These are phyloP conservation scores for Globisporangium barbulae DNA, from an alignment of 352 stramenopile genomes.

Conservation along the genomic window DNA sequence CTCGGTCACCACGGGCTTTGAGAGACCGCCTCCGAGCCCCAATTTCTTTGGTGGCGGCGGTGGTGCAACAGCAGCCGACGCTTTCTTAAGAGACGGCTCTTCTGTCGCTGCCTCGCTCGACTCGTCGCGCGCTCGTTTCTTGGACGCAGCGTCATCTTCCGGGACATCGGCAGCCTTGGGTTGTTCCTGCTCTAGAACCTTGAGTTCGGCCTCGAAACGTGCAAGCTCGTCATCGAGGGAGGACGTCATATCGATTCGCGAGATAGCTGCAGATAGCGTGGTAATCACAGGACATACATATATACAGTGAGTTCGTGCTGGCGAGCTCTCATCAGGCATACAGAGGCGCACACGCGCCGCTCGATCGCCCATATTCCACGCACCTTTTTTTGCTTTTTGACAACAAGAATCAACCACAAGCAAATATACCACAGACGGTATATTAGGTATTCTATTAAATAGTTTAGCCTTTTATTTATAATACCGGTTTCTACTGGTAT, in stretches of 20 bases:
- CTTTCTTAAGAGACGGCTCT: constrained; percentile 28
- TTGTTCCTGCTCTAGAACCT: constrained; percentile 57
- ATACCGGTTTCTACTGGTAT: no score
- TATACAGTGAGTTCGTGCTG: not conserved
- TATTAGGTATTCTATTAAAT: no score
- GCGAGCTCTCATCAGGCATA: not conserved
- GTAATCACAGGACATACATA: not conserved
- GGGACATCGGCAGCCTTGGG: not conserved
- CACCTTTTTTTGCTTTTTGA: constrained; percentile 3
- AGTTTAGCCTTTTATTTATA: no score
- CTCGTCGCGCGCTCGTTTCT: constrained; percentile 33
- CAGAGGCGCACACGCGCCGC: not conserved
- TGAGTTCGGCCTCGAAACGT: constrained; percentile 79
- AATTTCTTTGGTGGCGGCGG: constrained; percentile 11
- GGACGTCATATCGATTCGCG: not conserved
- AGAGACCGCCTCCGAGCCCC: constrained; percentile 9
- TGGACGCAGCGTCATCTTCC: constrained; percentile 10
- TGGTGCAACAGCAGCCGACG: constrained; percentile 9
- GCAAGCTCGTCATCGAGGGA: constrained; percentile 80
- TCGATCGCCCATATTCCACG: not conserved
- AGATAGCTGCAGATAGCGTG: not conserved
- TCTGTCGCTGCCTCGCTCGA: constrained; percentile 9
- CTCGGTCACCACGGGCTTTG: constrained; percentile 14
- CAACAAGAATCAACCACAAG: not conserved
- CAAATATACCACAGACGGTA: not conserved